These are phyloP conservation scores for Globisporangium heterothallicum DNA, from an alignment of 352 stramenopile species.

Conservation along the genomic window DNA sequence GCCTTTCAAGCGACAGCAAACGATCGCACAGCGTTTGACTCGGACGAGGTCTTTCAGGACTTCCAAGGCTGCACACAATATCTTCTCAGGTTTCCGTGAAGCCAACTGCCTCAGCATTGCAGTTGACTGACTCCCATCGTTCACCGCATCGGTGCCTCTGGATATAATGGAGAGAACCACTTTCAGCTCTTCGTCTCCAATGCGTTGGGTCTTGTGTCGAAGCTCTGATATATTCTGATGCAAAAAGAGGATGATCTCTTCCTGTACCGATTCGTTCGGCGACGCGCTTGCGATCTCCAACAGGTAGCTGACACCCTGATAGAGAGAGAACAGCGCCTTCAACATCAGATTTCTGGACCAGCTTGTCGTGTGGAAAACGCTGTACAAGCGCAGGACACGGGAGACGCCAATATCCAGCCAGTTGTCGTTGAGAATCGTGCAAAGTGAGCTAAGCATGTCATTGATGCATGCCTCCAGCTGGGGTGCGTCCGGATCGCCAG, in stretches of 20 bases:
- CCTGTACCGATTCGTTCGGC: slow-evolving; percentile 2
- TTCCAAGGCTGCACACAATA: slow-evolving; percentile 19
- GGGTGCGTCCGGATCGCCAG: background rate
- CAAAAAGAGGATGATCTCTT: slow-evolving; percentile 18
- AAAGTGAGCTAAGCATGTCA: background rate
- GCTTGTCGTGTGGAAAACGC: background rate
- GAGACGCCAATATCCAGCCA: background rate
- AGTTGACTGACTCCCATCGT: slow-evolving; percentile 1
- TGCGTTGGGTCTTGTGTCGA: slow-evolving; percentile 22
- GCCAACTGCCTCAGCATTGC: background rate
- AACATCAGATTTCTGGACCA: slow-evolving; percentile 18
- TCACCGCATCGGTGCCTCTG: slow-evolving; percentile 8
- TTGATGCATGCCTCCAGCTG: background rate
- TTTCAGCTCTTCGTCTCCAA: slow-evolving; percentile 18
- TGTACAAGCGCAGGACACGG: slow-evolving; percentile 2
- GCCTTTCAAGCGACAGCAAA: slow-evolving; percentile 19
- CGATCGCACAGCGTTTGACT: slow-evolving; percentile 21
- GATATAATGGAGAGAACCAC: slow-evolving; percentile 18
- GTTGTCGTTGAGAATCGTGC: background rate
- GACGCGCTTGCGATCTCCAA: slow-evolving; percentile 15
- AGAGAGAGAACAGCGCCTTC: slow-evolving; percentile 15
- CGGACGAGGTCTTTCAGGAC: slow-evolving; percentile 24
- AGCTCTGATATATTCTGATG: slow-evolving; percentile 19
- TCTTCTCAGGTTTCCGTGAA: slow-evolving; percentile 8
- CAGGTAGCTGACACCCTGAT: slow-evolving; percentile 18